Evolutionary conservation across 2,329 filamentous ascomycete genomes (phyloP), one percentile per base, ranked within the genome.

Genomic region (Pseudogymnoascus sp.): DNA sequence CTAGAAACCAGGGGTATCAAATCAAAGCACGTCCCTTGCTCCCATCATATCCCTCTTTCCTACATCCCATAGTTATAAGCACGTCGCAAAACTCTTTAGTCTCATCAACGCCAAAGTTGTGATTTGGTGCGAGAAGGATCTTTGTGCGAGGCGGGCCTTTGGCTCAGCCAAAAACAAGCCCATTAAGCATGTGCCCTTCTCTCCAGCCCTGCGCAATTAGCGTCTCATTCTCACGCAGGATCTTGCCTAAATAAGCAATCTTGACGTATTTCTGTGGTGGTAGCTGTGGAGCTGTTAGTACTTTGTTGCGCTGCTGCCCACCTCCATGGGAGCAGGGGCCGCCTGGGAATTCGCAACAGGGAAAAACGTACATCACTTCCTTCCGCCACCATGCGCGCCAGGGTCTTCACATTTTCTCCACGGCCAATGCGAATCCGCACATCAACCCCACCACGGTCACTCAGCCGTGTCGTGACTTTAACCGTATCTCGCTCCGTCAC

Each of bases 241-340:
- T 82, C 70, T 85, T 90, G 65, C 92, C 92, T 72, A 94, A 80
- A 71, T 95, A 95, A 18, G 84, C 85, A 61, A 96, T 81, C 59
- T 83, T 83, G 57, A 96, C 76, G 55, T 78, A 81, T 63, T 82
- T 83, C 45, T 75, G 76, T 6, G 76, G 70, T 1, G 79, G 72
- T 30, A 92, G 75, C 86, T 71, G 37, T 9, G 4, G 23, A 56
- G 19, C 7, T 19, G 21, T 59, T 23, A 59, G 58, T 35, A 58
- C 26, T 19, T 19, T 10, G 4, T 13, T 15, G 30, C 6, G 13
- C 7, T 38, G 19, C n/a, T 10, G 6, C 18, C 34, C 10, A 9
- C 2, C 10, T 9, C 2, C 3, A 15, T 28, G n/a, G 15, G 19
- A n/a, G 6, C 6, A 38, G n/a, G 18, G 13, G 15, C n/a, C n/a